Base-by-base conservation (phyloP, 805 yeast species). In the Nakazawaea siamensis region DNA sequence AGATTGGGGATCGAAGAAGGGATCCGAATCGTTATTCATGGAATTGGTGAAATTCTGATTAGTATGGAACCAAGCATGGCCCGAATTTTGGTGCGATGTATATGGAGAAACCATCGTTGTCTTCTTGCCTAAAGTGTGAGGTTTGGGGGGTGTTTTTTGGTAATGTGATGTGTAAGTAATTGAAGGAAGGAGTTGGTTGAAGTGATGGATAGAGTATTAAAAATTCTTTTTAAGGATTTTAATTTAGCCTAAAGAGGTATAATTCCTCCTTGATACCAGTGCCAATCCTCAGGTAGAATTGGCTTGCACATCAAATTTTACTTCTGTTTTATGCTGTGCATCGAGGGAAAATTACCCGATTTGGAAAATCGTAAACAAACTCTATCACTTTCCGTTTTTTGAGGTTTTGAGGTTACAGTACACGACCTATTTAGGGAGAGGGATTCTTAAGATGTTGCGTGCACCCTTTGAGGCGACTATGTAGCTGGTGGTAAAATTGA, bases 1-100 rank as follows among this genome's bases (percentile, higher is more conserved):
- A 55, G 65, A 59, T 18, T 53, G 43, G 10, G 55, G 28, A 38
- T 54, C 57, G 29, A 48, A 35, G 40, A 43, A 44, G 3, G 46
- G 46, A 35, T 47, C 45, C 23, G 15, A 27, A 14, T 36, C 32
- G 4, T 4, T 18, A n/a, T 30, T 27, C 10, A 24, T 14, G 15
- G 8, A 11, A 15, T 24, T 24, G 7, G 10, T 8, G 14, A 12
- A 24, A 15, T 15, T 12, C 13, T 26, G 27, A 3, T 25, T 26
- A 5, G 18, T 29, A 7, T 21, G 30, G 12, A 19, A 6, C 34
- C 33, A 35, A 21, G n/a, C 17, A 11, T 16, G 27, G n/a, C n/a
- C n/a, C 17, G 24, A 24, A 8, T 24, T 17, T 15, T 34, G 37
- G 5, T 9, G 16, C 6, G 18, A 7, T 24, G 38, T 16, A 14